Conservation (phyloP, 2,329 filamentous ascomycete species). For the Fusarium sp. region DNA sequence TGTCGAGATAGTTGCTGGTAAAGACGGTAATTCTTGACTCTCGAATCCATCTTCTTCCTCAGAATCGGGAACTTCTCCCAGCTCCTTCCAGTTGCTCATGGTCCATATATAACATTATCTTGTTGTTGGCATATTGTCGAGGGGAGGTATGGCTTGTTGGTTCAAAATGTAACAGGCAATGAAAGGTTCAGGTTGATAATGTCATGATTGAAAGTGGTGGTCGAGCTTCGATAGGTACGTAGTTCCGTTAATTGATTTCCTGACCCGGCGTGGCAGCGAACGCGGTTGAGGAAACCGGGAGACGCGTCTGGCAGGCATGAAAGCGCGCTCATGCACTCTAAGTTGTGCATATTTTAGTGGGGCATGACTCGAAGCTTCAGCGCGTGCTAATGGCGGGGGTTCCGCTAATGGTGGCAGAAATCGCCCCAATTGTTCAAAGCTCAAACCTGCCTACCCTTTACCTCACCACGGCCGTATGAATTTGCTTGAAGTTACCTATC, state of each 20-base stretch:
- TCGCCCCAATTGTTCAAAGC: constrained; percentile 19
- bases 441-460: constrained; percentile 11
- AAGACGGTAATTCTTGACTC: constrained; percentile 48
- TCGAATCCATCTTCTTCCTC: constrained; percentile 63
- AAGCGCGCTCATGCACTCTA: constrained; percentile 10
- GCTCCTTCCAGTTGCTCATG: constrained; percentile 65
- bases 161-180: constrained; percentile 1
- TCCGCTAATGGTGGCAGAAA: constrained; percentile 16
- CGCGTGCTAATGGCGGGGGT: constrained; percentile 1
- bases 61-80: constrained; percentile 66
- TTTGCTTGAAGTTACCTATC: neutral
- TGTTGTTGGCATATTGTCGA: constrained; percentile 27
- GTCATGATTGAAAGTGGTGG: constrained; percentile 20
- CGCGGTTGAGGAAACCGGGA: constrained; percentile 45
- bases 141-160: constrained; percentile 5
- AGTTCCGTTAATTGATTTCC: constrained; percentile 41
- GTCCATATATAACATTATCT: constrained; percentile 49
- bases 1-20: constrained; percentile 9
- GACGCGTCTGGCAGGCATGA: constrained; percentile 47
- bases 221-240: constrained; percentile 20
- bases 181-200: constrained; percentile 12
- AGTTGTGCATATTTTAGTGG: constrained; percentile 26
- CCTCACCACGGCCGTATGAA: neutral
- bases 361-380: constrained; percentile 6
- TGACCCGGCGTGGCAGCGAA: constrained; percentile 39